phyloP scores from a whole-genome alignment of 1,139 yeast genomes.

The Yamadazyma oceani region DNA sequence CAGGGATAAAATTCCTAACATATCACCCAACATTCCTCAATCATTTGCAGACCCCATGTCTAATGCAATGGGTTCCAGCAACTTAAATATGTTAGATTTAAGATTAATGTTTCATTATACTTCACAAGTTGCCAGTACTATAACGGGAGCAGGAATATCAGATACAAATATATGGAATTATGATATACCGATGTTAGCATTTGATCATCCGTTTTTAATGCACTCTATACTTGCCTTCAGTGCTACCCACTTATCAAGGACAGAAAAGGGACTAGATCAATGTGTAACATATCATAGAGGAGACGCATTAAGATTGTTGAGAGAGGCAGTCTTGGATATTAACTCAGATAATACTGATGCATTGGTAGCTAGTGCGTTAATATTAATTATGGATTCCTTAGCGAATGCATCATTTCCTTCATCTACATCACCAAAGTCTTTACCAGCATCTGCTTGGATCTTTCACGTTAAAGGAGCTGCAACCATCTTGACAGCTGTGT shows the following conservation, averaged over 20 bases:
- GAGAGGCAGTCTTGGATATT: conserved; percentile 85
- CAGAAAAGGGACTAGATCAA: conserved; percentile 74
- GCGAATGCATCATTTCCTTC: conserved; percentile 88
- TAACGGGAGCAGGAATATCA: conserved; percentile 87
- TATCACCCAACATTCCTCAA: conserved; percentile 29
- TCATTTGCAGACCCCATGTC: conserved; percentile 17
- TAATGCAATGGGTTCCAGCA: conserved; percentile 18
- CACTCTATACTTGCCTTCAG: conserved; percentile 87
- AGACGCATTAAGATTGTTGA: conserved; percentile 73
- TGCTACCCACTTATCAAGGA: conserved; percentile 84
- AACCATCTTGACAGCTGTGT: conserved; percentile 88
- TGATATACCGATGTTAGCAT: conserved; percentile 86
- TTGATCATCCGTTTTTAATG: conserved; percentile 87
- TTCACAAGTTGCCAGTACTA: conserved; percentile 79
- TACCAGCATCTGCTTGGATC: conserved; percentile 95
- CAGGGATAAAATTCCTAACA: conserved; percentile 20
- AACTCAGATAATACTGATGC: conserved; percentile 88
- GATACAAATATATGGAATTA: conserved; percentile 85
- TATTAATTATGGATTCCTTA: conserved; percentile 85
- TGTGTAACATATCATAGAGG: conserved; percentile 86
- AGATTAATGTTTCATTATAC: conserved; percentile 86
- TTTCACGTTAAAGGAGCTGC: conserved; percentile 98
- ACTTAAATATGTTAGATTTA: conserved; percentile 72
- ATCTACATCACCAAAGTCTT: conserved; percentile 56
- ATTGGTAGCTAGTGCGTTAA: conserved; percentile 84